Base-by-base conservation (phyloP, 495 filamentous ascomycete genomes). In the Aspergillus taichungensis region DNA sequence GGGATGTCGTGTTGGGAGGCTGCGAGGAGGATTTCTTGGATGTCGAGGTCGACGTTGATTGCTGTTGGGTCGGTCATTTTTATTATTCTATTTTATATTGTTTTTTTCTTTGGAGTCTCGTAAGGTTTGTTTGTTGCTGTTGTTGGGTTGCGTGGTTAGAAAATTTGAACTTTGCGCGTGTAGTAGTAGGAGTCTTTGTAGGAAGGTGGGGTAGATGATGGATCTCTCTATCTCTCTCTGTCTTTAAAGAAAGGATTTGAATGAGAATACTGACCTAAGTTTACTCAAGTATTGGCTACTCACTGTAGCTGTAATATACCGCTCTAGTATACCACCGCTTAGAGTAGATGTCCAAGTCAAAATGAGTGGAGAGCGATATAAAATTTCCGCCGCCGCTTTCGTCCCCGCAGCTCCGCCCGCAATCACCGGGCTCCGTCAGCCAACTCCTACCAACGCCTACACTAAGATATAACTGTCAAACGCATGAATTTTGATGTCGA, bases 1-100 rank as follows among this genome's bases (percentile, higher is more conserved):
- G 70, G 54, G 52, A 87, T 58, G 64, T 97, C 82, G 67, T 97
- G 92, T 53, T 85, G 74, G 40, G 90, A 86, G 37, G 90, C 80
- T 18, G 84, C 83, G 33, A 91, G 82, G 34, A 96, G 83, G 54
- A 95, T 71, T 46, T 70, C 61, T 62, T 74, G 72, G 33, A 67
- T 44, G 30, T 69, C 54, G 29, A 68, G 51, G 46, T 74, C 71
- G 47, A 72, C 58, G 53, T 73, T 59, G 45, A 70, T 59, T 30
- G 49, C 59, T 44, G 43, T 49, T 50, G 54, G 51, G 48, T 66
- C 55, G 13, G 56, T 34, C 57, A 58, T 63, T 45, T 34, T 57
- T 37, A 10, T 37, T 32, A 42, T 43, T 41, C 6, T 37, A 24
- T 29, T 40, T 13, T 51, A 27, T 27, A 36, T 18, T n/a, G 8